Evolutionary conservation across 768 basidiomycete genomes (phyloP).

Genomic region (Galerina sulciceps): DNA sequence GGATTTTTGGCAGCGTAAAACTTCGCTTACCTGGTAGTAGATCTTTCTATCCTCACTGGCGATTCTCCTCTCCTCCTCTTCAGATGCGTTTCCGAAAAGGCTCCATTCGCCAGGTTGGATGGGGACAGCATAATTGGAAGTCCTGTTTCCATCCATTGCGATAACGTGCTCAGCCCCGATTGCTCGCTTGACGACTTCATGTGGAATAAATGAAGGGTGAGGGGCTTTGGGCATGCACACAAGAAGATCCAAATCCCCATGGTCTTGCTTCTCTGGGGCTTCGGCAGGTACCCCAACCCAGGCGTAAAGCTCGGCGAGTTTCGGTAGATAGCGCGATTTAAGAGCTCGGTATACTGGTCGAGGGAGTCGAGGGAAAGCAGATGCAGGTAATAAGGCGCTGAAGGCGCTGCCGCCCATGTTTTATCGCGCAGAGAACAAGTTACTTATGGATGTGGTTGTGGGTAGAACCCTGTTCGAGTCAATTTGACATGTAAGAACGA

Average conservation of each 20-base stretch:
- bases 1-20: not conserved
- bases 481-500: no score
- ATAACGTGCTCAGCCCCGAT: slow-evolving; percentile 55
- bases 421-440: no score
- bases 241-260: slow-evolving; percentile 75
- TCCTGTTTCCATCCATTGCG: slow-evolving; percentile 53
- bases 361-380: slow-evolving; percentile 66
- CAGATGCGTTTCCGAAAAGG: slow-evolving; percentile 25
- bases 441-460: no score
- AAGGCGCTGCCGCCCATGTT: slow-evolving; percentile 79
- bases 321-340: slow-evolving; percentile 47
- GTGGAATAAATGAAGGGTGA: slow-evolving; percentile 26
- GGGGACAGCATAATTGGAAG: slow-evolving; percentile 67
- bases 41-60: slow-evolving; percentile 33
- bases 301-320: slow-evolving; percentile 49
- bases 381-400: slow-evolving; percentile 41
- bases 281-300: slow-evolving; percentile 61
- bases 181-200: slow-evolving; percentile 37
- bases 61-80: slow-evolving; percentile 31
- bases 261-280: slow-evolving; percentile 65
- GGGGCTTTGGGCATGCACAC: slow-evolving; percentile 49
- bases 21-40: slow-evolving; percentile 43
- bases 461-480: no score
- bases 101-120: slow-evolving; percentile 44
- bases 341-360: slow-evolving; percentile 53